Evolutionary conservation across 306 rosid genomes (phyloP).

Genomic region (Lathyrus tuberosus): DNA sequence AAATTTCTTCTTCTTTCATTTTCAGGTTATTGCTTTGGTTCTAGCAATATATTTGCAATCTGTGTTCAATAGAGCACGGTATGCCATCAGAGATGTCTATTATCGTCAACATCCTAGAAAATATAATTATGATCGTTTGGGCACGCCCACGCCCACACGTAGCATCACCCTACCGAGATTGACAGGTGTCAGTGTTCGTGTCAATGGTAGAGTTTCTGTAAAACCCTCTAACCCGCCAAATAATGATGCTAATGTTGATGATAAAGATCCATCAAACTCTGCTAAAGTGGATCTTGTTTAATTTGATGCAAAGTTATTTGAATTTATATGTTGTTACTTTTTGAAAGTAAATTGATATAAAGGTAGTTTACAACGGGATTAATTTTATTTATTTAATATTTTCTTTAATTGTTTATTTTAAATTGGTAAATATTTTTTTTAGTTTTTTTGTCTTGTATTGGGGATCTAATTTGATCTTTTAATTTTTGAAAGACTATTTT

Average conservation of each 20-base stretch:
- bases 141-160: background rate
- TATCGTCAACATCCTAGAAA: background rate
- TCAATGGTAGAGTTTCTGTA: background rate
- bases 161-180: background rate
- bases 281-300: background rate
- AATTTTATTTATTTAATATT: too few relatives aligned
- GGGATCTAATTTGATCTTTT: too few relatives aligned
- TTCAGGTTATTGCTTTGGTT: conserved; percentile 29
- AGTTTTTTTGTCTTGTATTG: too few relatives aligned
- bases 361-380: too few relatives aligned
- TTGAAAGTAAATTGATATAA: too few relatives aligned
- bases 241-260: background rate
- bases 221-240: background rate
- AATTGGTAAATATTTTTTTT: too few relatives aligned
- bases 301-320: background rate
- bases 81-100: background rate
- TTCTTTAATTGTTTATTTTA: too few relatives aligned
- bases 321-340: too few relatives aligned
- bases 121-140: background rate
- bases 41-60: conserved; percentile 27
- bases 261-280: background rate
- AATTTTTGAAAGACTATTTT: too few relatives aligned
- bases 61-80: background rate
- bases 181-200: background rate
- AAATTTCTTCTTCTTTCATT: background rate